Conservation (phyloP, 768 basidiomycete species). For the Kwoniella europaea region DNA sequence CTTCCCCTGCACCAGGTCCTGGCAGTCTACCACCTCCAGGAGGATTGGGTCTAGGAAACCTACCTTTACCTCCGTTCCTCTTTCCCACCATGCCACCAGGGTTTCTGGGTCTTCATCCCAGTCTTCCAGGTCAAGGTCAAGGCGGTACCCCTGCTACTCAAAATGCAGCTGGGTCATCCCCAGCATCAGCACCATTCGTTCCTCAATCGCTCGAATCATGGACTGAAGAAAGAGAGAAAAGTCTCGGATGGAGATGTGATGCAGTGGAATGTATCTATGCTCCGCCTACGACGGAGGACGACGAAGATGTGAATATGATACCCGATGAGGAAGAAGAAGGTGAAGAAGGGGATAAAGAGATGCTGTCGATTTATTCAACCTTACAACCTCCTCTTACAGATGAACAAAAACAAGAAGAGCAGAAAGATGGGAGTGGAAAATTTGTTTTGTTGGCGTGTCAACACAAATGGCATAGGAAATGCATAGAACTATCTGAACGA, state of each 20-base stretch:
- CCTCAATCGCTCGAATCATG: slow-evolving; percentile 41
- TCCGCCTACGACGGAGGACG: slow-evolving; percentile 19
- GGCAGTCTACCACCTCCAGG: not conserved
- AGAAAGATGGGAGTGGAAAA: not conserved
- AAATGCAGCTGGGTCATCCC: not conserved
- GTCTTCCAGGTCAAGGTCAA: not conserved
- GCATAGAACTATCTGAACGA: slow-evolving; percentile 33
- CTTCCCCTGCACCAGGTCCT: not conserved
- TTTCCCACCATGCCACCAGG: slow-evolving; percentile 22
- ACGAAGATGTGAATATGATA: slow-evolving; percentile 11
- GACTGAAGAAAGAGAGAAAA: slow-evolving; percentile 35
- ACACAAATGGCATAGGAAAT: slow-evolving; percentile 41
- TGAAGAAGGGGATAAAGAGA: slow-evolving; percentile 20
- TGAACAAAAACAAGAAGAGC: not conserved
- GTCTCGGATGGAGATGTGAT: slow-evolving; percentile 51
- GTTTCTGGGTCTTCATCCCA: slow-evolving; percentile 5
- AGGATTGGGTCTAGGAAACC: slow-evolving; percentile 7
- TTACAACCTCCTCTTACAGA: slow-evolving; percentile 9
- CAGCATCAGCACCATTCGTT: slow-evolving; percentile 23
- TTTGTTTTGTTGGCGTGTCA: slow-evolving; percentile 25
- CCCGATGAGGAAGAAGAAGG: not conserved
- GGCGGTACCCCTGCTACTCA: not conserved
- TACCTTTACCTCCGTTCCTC: slow-evolving; percentile 12
- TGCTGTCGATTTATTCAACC: slow-evolving; percentile 79
- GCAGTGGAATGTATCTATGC: slow-evolving; percentile 36